phyloP scores from a whole-genome alignment of 768 basidiomycete genomes.

The Leccinum broughii region DNA sequence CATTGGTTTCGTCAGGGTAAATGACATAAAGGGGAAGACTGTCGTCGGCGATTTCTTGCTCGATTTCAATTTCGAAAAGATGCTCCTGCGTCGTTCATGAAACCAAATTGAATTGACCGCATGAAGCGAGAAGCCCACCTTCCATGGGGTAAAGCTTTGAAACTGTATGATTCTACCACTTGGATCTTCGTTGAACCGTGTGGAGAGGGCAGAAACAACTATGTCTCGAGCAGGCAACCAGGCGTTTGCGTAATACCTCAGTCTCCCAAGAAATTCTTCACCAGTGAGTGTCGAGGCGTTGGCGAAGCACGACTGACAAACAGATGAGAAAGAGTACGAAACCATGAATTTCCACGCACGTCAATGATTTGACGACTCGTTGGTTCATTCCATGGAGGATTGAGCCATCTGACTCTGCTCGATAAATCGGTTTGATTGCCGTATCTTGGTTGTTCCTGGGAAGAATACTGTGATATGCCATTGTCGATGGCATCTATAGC shows the following conservation, averaged over 20 bases:
- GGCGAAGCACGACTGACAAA: constrained; percentile 62
- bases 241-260: constrained; percentile 82
- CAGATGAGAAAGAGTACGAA: constrained; percentile 11
- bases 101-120: neutral
- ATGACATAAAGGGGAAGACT: constrained; percentile 78
- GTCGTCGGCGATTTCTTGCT: constrained; percentile 44
- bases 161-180: constrained; percentile 80
- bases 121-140: constrained; percentile 45
- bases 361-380: constrained; percentile 66
- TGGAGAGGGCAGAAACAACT: constrained; percentile 59
- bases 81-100: constrained; percentile 62
- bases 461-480: constrained; percentile 80
- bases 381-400: constrained; percentile 90
- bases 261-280: constrained; percentile 74
- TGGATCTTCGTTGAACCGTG: constrained; percentile 60
- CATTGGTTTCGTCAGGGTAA: constrained; percentile 79
- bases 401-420: constrained; percentile 78
- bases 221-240: constrained; percentile 93
- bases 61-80: constrained; percentile 81
- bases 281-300: constrained; percentile 84
- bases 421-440: constrained; percentile 80
- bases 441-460: constrained; percentile 68
- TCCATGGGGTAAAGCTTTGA: constrained; percentile 83
- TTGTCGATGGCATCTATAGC: constrained; percentile 95
- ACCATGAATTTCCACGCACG: constrained; percentile 45